Evolutionary conservation across 2,329 filamentous ascomycete genomes (phyloP), one percentile per base, ranked within the genome.

Genomic region (Trichoderma koningiopsis): DNA sequence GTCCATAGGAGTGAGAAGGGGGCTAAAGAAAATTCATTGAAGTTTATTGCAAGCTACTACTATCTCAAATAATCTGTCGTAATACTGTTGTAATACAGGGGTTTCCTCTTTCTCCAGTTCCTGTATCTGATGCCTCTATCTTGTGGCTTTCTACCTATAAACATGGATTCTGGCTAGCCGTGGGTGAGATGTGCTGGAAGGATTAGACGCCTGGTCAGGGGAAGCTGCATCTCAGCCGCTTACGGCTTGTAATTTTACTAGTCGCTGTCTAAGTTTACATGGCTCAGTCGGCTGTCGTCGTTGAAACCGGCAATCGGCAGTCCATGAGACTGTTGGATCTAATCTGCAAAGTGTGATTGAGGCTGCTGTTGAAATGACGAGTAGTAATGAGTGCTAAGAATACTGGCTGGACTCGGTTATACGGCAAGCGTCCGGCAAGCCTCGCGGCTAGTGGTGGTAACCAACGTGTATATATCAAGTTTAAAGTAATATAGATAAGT

Each of bases 31-130:
- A 58, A 67, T 59, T 40, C 52, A 67, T 37, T 31, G 52, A 67
- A 67, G 22, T 59, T 59, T 31, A 67, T 67, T 59, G 64, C 64
- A 67, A 52, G 64, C 55, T 55, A 58, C 49, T 67, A 59, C 40
- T 31, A 59, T 67, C 59, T 59, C 55, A 13, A 67, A 58, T 52
- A 49, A 33, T 29, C 29, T 27, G 53, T n/a, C n/a, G n/a, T n/a
- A n/a, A n/a, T n/a, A n/a, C n/a, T 27, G 27, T 67, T 43, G 35
- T 59, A 52, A n/a, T 33, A 4, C 40, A 7, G 16, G 16, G 37
- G 13, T 24, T 19, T 31, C 35, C 33, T 5, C 43, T 8, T 29
- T 27, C 16, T 16, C 37, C 6, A n/a, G 19, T 43, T 27, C 2
- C 22, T 19, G 3, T 19, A 11, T 29, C 10, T 29, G 29, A 4